Percentiles rank a stretch among this genome's conserved stretches.
Conservation (phyloP, 2,329 filamentous ascomycete species). For the Aspergillus hiratsukae region DNA sequence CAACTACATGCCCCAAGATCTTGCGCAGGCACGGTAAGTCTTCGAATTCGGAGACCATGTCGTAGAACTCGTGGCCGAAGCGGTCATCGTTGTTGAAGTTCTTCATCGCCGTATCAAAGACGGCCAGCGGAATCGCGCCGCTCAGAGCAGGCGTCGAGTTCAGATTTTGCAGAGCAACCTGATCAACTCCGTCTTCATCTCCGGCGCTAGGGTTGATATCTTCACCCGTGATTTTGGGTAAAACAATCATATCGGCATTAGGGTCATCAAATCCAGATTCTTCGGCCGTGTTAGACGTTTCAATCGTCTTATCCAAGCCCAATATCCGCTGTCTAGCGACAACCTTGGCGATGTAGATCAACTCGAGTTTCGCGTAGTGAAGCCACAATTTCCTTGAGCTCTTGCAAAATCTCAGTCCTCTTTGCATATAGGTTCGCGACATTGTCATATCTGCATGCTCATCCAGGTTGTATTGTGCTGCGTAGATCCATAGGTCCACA, state of each 20-base stretch:
- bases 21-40: conserved; percentile 59
- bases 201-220: conserved; percentile 55
- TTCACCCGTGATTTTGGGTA: conserved; percentile 58
- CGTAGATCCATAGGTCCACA: conserved; percentile 75
- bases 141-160: conserved; percentile 74
- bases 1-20: conserved; percentile 69
- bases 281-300: conserved; percentile 37
- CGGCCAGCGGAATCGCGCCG: conserved; percentile 88
- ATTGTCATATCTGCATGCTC: conserved; percentile 80
- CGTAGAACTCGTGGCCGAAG: conserved; percentile 72
- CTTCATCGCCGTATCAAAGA: conserved; percentile 81
- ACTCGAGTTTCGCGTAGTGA: conserved; percentile 85
- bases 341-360: conserved; percentile 84
- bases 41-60: conserved; percentile 68
- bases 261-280: conserved; percentile 37
- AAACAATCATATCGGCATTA: conserved; percentile 54
- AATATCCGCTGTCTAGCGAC: conserved; percentile 66
- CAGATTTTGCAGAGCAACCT: conserved; percentile 58
- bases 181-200: conserved; percentile 50
- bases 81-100: conserved; percentile 65
- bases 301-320: conserved; percentile 50
- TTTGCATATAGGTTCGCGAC: conserved; percentile 79
- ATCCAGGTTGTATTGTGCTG: conserved; percentile 74
- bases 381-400: conserved; percentile 71
- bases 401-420: conserved; percentile 85